Conservation (phyloP, 2,329 filamentous ascomycete species). For the Torrubiellomyces zombiae region DNA sequence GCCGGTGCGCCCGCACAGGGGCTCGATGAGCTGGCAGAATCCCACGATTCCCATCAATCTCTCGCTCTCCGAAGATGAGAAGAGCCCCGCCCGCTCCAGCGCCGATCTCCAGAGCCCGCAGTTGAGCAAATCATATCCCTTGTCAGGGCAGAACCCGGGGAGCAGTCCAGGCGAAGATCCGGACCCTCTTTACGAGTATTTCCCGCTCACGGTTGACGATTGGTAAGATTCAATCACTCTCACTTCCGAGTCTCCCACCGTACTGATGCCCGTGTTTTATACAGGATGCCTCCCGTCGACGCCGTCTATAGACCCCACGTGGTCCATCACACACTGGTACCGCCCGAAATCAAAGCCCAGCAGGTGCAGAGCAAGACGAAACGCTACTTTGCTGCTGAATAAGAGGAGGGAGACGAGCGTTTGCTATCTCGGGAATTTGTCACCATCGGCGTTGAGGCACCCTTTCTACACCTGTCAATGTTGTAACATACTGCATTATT, state of each 20-base stretch:
- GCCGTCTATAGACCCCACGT: conserved; percentile 84
- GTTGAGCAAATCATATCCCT: conserved; percentile 21
- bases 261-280: not conserved
- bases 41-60: conserved; percentile 29
- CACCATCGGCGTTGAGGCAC: no score
- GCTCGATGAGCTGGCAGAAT: conserved; percentile 10
- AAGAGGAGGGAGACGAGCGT: no score
- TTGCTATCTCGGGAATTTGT: no score
- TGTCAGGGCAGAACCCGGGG: conserved; percentile 20
- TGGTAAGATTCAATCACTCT: conserved; percentile 37
- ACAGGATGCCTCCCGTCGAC: conserved; percentile 69
- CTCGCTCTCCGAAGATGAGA: conserved; percentile 43
- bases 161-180: conserved; percentile 57
- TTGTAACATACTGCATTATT: conserved; percentile 2
- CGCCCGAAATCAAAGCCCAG: conserved; percentile 53
- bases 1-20: conserved; percentile 7
- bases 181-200: conserved; percentile 86
- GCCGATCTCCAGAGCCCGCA: conserved; percentile 35
- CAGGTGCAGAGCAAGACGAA: conserved; percentile 50
- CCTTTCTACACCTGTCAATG: no score
- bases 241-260: no score
- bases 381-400: conserved; percentile 55
- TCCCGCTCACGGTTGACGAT: conserved; percentile 78
- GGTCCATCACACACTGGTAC: conserved; percentile 70
- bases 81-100: conserved; percentile 34